Evolutionary conservation across 768 basidiomycete species (phyloP).

Genomic region (Mycena belliarum): DNA sequence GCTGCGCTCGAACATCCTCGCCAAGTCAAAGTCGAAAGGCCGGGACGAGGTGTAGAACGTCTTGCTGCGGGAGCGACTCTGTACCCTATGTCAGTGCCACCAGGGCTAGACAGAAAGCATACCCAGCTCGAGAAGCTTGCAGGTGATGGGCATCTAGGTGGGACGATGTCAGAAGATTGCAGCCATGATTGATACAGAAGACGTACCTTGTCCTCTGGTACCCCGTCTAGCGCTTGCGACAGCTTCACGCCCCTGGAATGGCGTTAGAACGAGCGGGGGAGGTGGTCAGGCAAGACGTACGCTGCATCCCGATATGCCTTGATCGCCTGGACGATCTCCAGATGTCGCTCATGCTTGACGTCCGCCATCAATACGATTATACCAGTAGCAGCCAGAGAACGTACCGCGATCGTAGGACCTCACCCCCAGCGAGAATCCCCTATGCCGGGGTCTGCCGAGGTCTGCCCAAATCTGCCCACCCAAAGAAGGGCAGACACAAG

Average conservation of each 20-base stretch:
- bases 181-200: too few species aligned
- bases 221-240: slow-evolving; percentile 12
- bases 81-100: slow-evolving; percentile 4
- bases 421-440: too few species aligned
- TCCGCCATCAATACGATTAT: slow-evolving; percentile 71
- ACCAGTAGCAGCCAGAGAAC: too few species aligned
- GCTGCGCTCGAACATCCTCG: slow-evolving; percentile 79
- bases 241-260: slow-evolving; percentile 21
- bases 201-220: slow-evolving; percentile 21
- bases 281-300: slow-evolving; percentile 30
- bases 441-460: too few species aligned
- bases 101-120: not conserved
- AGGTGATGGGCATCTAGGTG: slow-evolving; percentile 66
- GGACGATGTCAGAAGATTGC: not conserved
- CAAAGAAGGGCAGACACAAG: too few species aligned
- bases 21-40: slow-evolving; percentile 84
- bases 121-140: slow-evolving; percentile 71
- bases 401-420: too few species aligned
- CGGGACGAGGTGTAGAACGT: slow-evolving; percentile 56
- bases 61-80: slow-evolving; percentile 48
- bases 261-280: slow-evolving; percentile 11
- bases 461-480: too few species aligned
- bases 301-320: slow-evolving; percentile 64
- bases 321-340: slow-evolving; percentile 61
- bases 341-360: slow-evolving; percentile 53